Conservation (phyloP, 805 yeast genomes). For the Saturnispora zaruensis region DNA sequence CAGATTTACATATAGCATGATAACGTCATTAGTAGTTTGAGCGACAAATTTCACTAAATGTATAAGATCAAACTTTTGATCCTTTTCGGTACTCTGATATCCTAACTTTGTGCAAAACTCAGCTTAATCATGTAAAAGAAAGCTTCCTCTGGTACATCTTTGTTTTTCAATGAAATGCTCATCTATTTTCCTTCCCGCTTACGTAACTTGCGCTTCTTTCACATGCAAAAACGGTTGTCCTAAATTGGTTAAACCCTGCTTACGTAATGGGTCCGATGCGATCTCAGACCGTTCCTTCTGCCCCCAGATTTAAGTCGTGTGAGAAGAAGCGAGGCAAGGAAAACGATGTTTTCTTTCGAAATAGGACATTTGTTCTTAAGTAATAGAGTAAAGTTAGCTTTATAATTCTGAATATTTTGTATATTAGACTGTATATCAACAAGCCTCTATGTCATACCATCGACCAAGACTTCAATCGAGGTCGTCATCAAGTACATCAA, state of each 20-base stretch:
- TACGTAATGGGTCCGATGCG: neutral
- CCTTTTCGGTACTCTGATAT: too few species aligned
- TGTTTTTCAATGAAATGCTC: too few species aligned
- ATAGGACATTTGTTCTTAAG: neutral
- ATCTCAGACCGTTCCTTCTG: neutral
- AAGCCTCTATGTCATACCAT: neutral
- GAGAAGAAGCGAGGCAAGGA: neutral
- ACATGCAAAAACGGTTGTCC: neutral
- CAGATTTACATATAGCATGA: too few species aligned
- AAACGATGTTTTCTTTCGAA: neutral
- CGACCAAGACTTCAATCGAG: conserved; percentile 3
- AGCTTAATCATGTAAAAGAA: too few species aligned
- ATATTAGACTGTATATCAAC: neutral
- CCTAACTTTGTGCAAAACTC: too few species aligned
- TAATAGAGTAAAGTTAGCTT: neutral
- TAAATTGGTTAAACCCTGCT: neutral
- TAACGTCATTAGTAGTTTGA: too few species aligned
- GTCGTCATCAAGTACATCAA: conserved; percentile 13
- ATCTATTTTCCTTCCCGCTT: too few species aligned
- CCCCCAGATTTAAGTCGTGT: neutral
- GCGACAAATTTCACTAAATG: too few species aligned
- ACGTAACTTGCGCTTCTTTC: neutral
- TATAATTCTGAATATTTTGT: neutral
- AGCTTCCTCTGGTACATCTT: too few species aligned
- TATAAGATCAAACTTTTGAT: too few species aligned